These are phyloP conservation scores for Camelina sativa DNA, from an alignment of 345 rosid species.

Conservation along the genomic window DNA sequence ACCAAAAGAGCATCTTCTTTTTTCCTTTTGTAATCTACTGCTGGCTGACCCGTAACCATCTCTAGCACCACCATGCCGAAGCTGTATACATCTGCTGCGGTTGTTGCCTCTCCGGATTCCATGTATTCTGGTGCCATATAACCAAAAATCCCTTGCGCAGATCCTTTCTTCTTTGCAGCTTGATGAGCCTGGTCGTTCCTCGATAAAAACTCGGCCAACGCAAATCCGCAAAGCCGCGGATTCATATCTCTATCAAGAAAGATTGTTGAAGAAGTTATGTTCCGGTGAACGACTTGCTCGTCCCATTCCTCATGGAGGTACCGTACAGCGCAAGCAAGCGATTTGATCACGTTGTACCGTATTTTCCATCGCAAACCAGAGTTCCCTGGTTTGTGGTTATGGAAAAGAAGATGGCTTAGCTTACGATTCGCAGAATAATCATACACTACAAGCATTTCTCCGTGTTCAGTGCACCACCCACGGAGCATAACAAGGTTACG, in stretches of 20 bases:
- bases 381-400: conserved; percentile 43
- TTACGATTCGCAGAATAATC: conserved; percentile 73
- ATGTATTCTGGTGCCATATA: conserved; percentile 96
- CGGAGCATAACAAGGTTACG: conserved; percentile 88
- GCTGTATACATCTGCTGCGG: conserved; percentile 87
- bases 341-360: conserved; percentile 68
- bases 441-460: conserved; percentile 94
- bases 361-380: conserved; percentile 64
- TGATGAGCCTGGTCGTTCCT: conserved; percentile 81
- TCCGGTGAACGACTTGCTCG: conserved; percentile 89
- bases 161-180: conserved; percentile 55
- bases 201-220: conserved; percentile 90
- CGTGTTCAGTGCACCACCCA: conserved; percentile 98
- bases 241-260: conserved; percentile 80
- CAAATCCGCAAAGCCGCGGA: conserved; percentile 81
- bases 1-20: conserved; percentile 73
- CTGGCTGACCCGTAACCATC: conserved; percentile 84
- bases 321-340: conserved; percentile 81
- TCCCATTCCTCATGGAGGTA: conserved; percentile 99
- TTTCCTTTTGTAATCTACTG: conserved; percentile 72
- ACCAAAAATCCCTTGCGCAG: conserved; percentile 90
- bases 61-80: conserved; percentile 89
- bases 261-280: conserved; percentile 82
- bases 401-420: conserved; percentile 82
- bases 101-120: conserved; percentile 82